Base-by-base conservation (phyloP, 352 stramenopile species). In the Aphanomyces astaci region DNA sequence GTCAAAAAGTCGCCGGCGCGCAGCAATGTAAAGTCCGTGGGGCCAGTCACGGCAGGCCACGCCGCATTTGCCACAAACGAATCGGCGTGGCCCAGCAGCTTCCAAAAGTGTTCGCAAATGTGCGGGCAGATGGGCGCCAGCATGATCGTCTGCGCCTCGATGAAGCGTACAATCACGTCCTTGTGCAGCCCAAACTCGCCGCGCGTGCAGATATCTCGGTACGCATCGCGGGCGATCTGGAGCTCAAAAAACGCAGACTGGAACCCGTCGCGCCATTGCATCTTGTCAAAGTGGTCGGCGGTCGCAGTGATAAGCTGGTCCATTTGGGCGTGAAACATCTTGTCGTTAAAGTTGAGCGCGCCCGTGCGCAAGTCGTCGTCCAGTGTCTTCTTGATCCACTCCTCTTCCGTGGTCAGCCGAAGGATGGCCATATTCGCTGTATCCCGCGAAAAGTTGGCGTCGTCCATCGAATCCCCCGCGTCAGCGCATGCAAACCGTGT, bases 241-340 rank as follows among this genome's bases (percentile, higher is more conserved):
- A 99, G 97, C 72, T 99, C 96, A 74, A 98, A 99, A 87, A 98
- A 99, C 54, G 94, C 96, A n/a, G 88, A 81, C 78, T 99, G 96
- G 25, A 99, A 81, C 56, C 96, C 98, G 66, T 99, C 97, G 59
- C 97, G 89, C 88, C 92, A 98, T 72, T 93, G 88, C 74, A 98
- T 94, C 43, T 80, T 78, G 55, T 95, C 84, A 75, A 90, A 97
- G 65, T 86, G 90, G 75, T 78, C 92, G 53, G 86, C 84, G 28
- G 92, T 97, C 59, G 84, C 83, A 51, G 80, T 89, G 62, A 99
- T 95, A 52, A 98, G 77, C 72, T 96, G 83, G 78, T 97, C 97
- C 74, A 98, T 99, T 75, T 99, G 95, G 77, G 98, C 98, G 70
- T 96, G 77, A 59, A 99, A 97, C 32, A 98, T 92, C 64, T 87